These are phyloP conservation scores for Elsinoe fawcettii DNA, from an alignment of 2,329 filamentous ascomycete species.

Conservation along the genomic window DNA sequence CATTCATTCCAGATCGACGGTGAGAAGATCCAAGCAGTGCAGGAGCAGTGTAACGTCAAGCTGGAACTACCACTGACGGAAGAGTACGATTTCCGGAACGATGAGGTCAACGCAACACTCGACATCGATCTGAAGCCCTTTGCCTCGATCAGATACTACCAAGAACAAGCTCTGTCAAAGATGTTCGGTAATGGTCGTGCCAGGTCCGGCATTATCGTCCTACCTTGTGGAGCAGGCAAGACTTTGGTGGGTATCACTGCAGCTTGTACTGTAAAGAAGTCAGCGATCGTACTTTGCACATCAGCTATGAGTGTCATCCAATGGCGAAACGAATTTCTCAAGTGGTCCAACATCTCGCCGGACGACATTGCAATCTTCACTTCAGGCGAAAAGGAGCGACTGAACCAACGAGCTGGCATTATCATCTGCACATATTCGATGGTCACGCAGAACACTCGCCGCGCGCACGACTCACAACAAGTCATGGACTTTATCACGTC, in stretches of 20 bases:
- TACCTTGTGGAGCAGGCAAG: constrained; percentile 94
- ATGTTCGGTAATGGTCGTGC: constrained; percentile 99
- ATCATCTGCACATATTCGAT: constrained; percentile 98
- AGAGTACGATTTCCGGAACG: constrained; percentile 95
- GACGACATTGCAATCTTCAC: constrained; percentile 94
- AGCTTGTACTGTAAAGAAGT: constrained; percentile 95
- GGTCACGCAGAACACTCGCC: constrained; percentile 84
- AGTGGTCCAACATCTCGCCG: constrained; percentile 97
- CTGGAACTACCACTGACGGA: constrained; percentile 83
- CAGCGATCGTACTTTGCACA: constrained; percentile 88
- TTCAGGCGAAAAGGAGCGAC: constrained; percentile 79
- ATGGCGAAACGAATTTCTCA: constrained; percentile 92
- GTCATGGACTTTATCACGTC: constrained; percentile 92
- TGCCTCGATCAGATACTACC: constrained; percentile 86
- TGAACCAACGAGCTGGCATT: constrained; percentile 84
- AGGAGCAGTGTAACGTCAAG: constrained; percentile 73
- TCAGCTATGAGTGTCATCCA: constrained; percentile 97
- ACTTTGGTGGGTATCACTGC: constrained; percentile 97
- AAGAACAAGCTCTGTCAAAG: constrained; percentile 95
- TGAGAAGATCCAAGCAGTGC: constrained; percentile 73
- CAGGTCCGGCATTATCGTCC: constrained; percentile 92
- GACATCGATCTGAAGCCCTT: constrained; percentile 88
- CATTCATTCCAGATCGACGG: constrained; percentile 89
- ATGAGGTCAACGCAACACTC: constrained; percentile 78
- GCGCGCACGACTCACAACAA: constrained; percentile 87